A percentile compares a stretch with the other conserved stretches of the same genome.
These are phyloP conservation scores for Metschnikowia drakensbergensis DNA, from an alignment of 805 yeast genomes.

Conservation along the genomic window DNA sequence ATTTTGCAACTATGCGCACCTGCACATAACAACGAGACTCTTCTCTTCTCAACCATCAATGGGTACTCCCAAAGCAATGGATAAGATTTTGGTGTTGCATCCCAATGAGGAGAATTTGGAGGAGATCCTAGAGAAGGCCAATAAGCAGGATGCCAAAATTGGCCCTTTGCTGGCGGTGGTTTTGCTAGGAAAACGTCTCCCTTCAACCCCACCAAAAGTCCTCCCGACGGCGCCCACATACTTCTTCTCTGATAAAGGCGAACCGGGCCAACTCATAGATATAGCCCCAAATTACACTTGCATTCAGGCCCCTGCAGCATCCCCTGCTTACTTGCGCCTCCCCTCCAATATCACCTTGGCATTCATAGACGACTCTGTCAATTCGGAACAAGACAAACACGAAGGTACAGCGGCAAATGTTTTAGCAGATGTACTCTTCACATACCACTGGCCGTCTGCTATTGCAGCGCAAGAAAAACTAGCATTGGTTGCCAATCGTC, in stretches of 20 bases:
- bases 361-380: slow-evolving; percentile 32
- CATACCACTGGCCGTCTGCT: slow-evolving; percentile 57
- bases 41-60: neutral
- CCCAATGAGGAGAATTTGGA: slow-evolving; percentile 42
- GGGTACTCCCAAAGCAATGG: slow-evolving; percentile 5
- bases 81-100: slow-evolving; percentile 43
- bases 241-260: slow-evolving; percentile 17
- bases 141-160: slow-evolving; percentile 49
- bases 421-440: slow-evolving; percentile 50
- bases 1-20: neutral
- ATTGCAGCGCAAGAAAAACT: slow-evolving; percentile 45
- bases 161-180: slow-evolving; percentile 64
- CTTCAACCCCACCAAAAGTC: slow-evolving; percentile 19
- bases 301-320: slow-evolving; percentile 27
- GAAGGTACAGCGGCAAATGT: neutral
- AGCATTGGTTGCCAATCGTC: slow-evolving; percentile 40
- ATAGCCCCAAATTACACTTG: slow-evolving; percentile 24
- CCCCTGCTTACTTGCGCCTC: slow-evolving; percentile 29
- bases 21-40: neutral
- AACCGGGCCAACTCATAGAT: slow-evolving; percentile 23
- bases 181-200: slow-evolving; percentile 40
- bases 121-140: slow-evolving; percentile 44
- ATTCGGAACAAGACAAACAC: slow-evolving; percentile 4
- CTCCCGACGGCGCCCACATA: slow-evolving; percentile 23
- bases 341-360: slow-evolving; percentile 47